Conservation (phyloP, 495 filamentous ascomycete species). For the Alectoria sarmentosa region DNA sequence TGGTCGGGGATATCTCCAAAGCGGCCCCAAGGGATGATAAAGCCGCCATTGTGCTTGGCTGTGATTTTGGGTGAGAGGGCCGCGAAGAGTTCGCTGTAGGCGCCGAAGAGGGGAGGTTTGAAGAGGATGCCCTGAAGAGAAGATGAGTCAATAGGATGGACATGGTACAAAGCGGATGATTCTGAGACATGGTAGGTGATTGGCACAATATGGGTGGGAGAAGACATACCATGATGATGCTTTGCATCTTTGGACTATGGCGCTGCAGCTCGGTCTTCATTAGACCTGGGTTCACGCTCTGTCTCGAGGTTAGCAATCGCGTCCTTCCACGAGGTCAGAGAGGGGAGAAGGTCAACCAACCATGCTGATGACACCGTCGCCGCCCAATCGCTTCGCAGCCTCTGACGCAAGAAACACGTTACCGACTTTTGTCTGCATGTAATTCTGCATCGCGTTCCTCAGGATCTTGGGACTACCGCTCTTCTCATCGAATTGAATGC, state of each 20-base stretch:
- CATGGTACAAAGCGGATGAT: too few relatives aligned
- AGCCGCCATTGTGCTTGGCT: slow-evolving; percentile 28
- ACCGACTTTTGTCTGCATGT: slow-evolving; percentile 38
- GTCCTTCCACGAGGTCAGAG: neutral
- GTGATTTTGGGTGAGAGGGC: slow-evolving; percentile 35
- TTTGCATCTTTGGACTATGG: slow-evolving; percentile 24
- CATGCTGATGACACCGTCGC: slow-evolving; percentile 28
- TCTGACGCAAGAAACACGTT: slow-evolving; percentile 37
- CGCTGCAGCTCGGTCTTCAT: slow-evolving; percentile 40
- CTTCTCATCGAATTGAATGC: slow-evolving; percentile 26
- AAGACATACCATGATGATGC: slow-evolving; percentile 23
- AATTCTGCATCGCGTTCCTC: slow-evolving; percentile 29
- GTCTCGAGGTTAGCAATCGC: slow-evolving; percentile 1
- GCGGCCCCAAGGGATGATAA: slow-evolving; percentile 33
- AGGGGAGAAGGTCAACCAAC: neutral
- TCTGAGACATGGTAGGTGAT: neutral
- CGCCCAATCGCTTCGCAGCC: slow-evolving; percentile 29
- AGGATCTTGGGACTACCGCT: slow-evolving; percentile 24
- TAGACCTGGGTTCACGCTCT: slow-evolving; percentile 38
- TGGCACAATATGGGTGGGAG: neutral
- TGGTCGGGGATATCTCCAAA: slow-evolving; percentile 18
- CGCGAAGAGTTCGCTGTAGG: slow-evolving; percentile 42
- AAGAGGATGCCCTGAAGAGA: slow-evolving; percentile 25
- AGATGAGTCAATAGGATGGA: slow-evolving; percentile 8
- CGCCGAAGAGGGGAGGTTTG: slow-evolving; percentile 34